A percentile compares a stretch with the other conserved stretches of the same genome.
These are phyloP conservation scores for Exophiala sideris DNA, from an alignment of 2,329 filamentous ascomycete species.

Conservation along the genomic window DNA sequence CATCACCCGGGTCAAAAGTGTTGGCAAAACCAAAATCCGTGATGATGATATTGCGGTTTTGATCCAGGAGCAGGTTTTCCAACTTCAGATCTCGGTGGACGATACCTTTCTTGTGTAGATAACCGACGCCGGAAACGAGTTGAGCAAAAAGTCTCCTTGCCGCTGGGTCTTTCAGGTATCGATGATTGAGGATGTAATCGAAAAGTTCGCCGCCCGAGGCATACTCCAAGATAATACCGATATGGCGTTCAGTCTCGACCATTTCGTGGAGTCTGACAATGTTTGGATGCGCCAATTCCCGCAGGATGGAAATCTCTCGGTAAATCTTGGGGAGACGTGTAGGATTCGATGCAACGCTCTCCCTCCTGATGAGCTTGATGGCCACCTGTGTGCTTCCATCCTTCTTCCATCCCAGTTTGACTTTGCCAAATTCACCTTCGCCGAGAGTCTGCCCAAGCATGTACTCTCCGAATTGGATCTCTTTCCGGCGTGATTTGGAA, in stretches of 20 bases:
- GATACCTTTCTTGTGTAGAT: slow-evolving; percentile 97
- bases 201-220: slow-evolving; percentile 96
- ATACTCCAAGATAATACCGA: slow-evolving; percentile 97
- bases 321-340: slow-evolving; percentile 93
- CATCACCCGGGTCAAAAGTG: slow-evolving; percentile 86
- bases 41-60: slow-evolving; percentile 98
- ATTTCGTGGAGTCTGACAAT: slow-evolving; percentile 97
- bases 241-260: slow-evolving; percentile 95
- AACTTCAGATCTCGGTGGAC: slow-evolving; percentile 96
- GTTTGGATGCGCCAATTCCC: slow-evolving; percentile 86
- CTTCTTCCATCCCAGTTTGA: slow-evolving; percentile 97
- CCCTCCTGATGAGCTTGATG: slow-evolving; percentile 94
- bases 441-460: slow-evolving; percentile 93
- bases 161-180: slow-evolving; percentile 90
- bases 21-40: slow-evolving; percentile 99
- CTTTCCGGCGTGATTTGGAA: slow-evolving; percentile 59
- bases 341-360: slow-evolving; percentile 83
- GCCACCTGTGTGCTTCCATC: slow-evolving; percentile 92
- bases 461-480: slow-evolving; percentile 91
- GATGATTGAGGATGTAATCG: slow-evolving; percentile 95
- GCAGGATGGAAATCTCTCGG: slow-evolving; percentile 89
- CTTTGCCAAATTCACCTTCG: slow-evolving; percentile 97
- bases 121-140: slow-evolving; percentile 92
- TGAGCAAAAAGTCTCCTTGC: slow-evolving; percentile 91
- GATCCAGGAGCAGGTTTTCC: slow-evolving; percentile 90